Evolutionary conservation across 2,329 filamentous ascomycete genomes (phyloP), one percentile per base, ranked within the genome.

Genomic region (Ophiosphaerella narmari): DNA sequence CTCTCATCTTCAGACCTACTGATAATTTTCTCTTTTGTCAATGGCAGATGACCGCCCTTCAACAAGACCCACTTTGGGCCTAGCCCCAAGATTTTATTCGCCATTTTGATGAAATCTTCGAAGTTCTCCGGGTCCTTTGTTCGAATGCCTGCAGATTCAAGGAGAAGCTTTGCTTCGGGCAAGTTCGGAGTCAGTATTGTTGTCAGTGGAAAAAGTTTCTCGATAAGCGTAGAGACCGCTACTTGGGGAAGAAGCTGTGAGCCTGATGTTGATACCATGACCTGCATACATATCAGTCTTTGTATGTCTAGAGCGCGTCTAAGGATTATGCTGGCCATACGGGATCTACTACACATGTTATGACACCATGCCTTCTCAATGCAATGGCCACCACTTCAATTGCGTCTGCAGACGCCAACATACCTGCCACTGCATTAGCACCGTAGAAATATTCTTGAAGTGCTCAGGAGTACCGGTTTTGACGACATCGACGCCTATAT

Each of bases 241-340:
- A 82, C 77, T 33, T 80, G 71, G 0, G 86, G 85, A 14, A 93
- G 80, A 1, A 94, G 79, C 54, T 83, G 77, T 7, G 87, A 82
- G 21, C 89, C 89, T n/a, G 86, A 90, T 1, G 90, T 93, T 24
- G 90, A 88, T 8, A 97, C 84, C 91, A 97, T 97, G 50, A 97
- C 92, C 90, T 71, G 9, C 16, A 7, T 1, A 21, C 3, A 24
- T 39, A 7, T 7, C n/a, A 49, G 52, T 34, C 7, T 34, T 18
- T 12, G 18, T 14, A 35, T 38, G 11, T n/a, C 4, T 16, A 4
- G 41, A 32, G 14, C 13, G 26, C 24, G 23, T 21, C 6, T 13
- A 36, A 32, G 5, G 32, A 32, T 18, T 35, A 36, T 14, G n/a
- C 26, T 23, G 26, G 14, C n/a, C 76, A 55, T 83, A 91, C 89